These are phyloP conservation scores for Erythrophleum fordii DNA, from an alignment of 306 rosid species.

Conservation along the genomic window DNA sequence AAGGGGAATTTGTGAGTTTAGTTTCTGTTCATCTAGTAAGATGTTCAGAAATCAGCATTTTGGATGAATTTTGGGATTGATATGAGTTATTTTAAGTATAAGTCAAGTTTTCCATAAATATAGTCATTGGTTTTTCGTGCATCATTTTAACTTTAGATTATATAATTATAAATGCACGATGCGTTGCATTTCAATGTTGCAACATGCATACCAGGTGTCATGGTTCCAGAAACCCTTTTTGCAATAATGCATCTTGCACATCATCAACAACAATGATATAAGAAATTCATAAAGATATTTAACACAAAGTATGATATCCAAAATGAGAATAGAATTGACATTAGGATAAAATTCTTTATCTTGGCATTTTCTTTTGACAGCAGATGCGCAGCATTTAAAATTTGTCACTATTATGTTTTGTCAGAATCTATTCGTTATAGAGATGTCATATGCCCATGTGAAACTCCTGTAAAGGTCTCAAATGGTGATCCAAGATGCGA, in stretches of 20 bases:
- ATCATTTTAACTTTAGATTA: background rate
- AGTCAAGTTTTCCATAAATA: background rate
- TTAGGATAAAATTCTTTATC: background rate
- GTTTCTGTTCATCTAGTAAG: conserved; percentile 1
- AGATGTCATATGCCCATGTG: conserved; percentile 11
- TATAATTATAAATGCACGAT: background rate
- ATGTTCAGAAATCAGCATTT: background rate
- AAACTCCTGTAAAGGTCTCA: background rate
- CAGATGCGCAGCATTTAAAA: conserved; percentile 3
- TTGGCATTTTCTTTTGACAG: background rate
- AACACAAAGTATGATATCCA: conserved; percentile 31
- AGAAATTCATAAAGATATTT: conserved; percentile 34
- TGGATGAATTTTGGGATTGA: background rate
- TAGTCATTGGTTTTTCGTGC: background rate
- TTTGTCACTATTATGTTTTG: background rate
- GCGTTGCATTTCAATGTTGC: background rate
- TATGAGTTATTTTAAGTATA: background rate
- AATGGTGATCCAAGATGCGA: conserved; percentile 13
- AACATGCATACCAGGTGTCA: background rate
- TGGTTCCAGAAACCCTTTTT: background rate
- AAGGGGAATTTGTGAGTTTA: background rate
- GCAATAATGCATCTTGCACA: background rate
- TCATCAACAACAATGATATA: background rate
- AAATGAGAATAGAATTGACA: conserved; percentile 38
- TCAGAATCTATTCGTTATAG: background rate